These are phyloP conservation scores for Diaporthe sp. DNA, from an alignment of 2,329 filamentous ascomycete genomes.

Conservation along the genomic window DNA sequence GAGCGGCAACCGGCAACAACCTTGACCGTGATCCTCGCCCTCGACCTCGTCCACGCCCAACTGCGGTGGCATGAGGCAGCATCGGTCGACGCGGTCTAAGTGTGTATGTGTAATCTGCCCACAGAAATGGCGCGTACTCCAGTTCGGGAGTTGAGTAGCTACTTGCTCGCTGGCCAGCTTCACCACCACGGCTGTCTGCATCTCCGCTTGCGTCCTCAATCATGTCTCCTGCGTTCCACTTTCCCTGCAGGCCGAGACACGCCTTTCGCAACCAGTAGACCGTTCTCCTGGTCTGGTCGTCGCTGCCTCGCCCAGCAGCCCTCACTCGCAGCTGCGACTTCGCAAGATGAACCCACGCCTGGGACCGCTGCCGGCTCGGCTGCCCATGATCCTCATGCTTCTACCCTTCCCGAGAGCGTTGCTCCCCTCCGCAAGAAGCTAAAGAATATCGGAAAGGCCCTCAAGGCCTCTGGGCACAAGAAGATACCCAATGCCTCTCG, in stretches of 20 bases:
- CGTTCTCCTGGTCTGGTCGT: slow-evolving; percentile 6
- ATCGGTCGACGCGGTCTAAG: too few relatives aligned
- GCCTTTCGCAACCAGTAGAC: neutral
- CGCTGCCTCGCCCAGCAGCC: neutral
- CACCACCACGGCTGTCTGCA: slow-evolving; percentile 57
- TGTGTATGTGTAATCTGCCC: too few relatives aligned
- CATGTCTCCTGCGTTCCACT: neutral
- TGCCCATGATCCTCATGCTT: neutral
- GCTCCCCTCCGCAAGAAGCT: slow-evolving; percentile 77
- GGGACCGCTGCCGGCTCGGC: neutral
- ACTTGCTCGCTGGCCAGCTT: slow-evolving; percentile 62
- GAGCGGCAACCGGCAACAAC: neutral
- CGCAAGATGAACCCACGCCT: neutral
- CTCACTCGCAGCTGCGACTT: neutral
- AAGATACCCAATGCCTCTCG: slow-evolving; percentile 60
- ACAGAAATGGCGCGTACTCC: slow-evolving; percentile 60
- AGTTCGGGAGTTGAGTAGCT: slow-evolving; percentile 59
- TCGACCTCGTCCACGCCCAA: too few relatives aligned
- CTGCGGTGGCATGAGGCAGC: neutral
- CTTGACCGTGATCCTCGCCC: neutral
- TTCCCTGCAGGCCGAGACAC: neutral
- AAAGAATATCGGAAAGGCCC: slow-evolving; percentile 74
- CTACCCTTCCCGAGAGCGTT: slow-evolving; percentile 37
- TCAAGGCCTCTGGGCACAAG: slow-evolving; percentile 57
- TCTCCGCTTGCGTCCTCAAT: slow-evolving; percentile 20